phyloP scores from a whole-genome alignment of 495 filamentous ascomycete genomes.

The Echria macrotheca region DNA sequence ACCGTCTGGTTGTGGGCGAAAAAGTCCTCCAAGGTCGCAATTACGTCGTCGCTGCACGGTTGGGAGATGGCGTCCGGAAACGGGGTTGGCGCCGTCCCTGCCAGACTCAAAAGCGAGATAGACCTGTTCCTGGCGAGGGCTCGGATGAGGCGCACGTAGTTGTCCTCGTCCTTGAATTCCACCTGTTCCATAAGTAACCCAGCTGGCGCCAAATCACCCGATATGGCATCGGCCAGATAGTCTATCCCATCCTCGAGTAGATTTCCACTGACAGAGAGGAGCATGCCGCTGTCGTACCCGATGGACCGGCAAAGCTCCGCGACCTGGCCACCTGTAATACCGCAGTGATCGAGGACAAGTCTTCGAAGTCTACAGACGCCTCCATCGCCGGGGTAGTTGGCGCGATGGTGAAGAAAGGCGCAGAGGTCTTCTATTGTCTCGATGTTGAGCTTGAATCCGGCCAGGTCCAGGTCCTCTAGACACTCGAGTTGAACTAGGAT shows the following conservation, averaged over 20 bases:
- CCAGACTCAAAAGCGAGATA: slow-evolving; percentile 76
- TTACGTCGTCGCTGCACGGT: slow-evolving; percentile 57
- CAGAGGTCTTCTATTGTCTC: slow-evolving; percentile 54
- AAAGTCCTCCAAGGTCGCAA: slow-evolving; percentile 63
- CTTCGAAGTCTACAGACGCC: slow-evolving; percentile 61
- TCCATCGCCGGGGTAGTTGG: slow-evolving; percentile 56
- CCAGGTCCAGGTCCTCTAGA: slow-evolving; percentile 63
- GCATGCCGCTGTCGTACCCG: slow-evolving; percentile 57
- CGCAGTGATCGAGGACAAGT: slow-evolving; percentile 72
- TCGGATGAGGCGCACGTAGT: slow-evolving; percentile 67
- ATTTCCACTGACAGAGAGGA: slow-evolving; percentile 78
- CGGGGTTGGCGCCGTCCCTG: slow-evolving; percentile 77
- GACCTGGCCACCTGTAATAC: slow-evolving; percentile 69
- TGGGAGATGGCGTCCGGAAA: slow-evolving; percentile 55
- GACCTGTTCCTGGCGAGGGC: slow-evolving; percentile 70
- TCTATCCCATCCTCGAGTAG: slow-evolving; percentile 67
- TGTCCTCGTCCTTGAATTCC: slow-evolving; percentile 69
- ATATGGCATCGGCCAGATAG: slow-evolving; percentile 63
- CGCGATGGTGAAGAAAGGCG: slow-evolving; percentile 18
- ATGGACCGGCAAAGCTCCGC: slow-evolving; percentile 76
- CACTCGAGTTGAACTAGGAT: slow-evolving; percentile 14
- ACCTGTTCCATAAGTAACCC: slow-evolving; percentile 78
- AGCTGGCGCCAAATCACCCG: slow-evolving; percentile 57
- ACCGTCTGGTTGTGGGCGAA: slow-evolving; percentile 75
- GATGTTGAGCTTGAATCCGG: slow-evolving; percentile 54